phyloP scores from a whole-genome alignment of 2,329 filamentous ascomycete species.

The Bipolaris victoriae region DNA sequence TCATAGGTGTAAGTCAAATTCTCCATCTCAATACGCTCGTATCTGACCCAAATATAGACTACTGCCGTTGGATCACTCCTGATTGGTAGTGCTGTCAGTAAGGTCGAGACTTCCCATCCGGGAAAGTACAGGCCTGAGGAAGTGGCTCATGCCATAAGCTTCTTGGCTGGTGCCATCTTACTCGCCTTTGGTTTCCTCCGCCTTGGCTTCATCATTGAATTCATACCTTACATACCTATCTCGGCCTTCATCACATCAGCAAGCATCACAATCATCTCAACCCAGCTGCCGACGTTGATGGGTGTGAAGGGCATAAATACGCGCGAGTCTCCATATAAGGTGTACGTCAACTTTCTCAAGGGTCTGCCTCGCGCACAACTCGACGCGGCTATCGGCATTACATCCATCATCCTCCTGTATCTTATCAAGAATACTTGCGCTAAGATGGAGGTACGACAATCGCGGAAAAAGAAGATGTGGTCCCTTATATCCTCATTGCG shows the following conservation, averaged over 20 bases:
- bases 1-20: constrained; percentile 74
- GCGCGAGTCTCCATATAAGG: constrained; percentile 76
- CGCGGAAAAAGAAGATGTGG: constrained; percentile 70
- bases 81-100: constrained; percentile 76
- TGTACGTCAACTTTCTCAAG: constrained; percentile 83
- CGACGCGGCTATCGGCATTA: constrained; percentile 90
- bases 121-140: constrained; percentile 64
- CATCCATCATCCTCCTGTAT: constrained; percentile 79
- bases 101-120: constrained; percentile 64
- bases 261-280: constrained; percentile 82
- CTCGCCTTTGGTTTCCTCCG: constrained; percentile 78
- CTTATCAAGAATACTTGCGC: constrained; percentile 61
- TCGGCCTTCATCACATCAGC: constrained; percentile 98
- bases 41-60: constrained; percentile 60
- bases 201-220: constrained; percentile 87
- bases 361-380: constrained; percentile 69
- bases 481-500: constrained; percentile 90
- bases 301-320: constrained; percentile 78
- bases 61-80: constrained; percentile 94
- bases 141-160: constrained; percentile 77
- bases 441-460: constrained; percentile 69
- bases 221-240: constrained; percentile 88
- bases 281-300: constrained; percentile 80
- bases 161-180: constrained; percentile 80
- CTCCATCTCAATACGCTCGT: neutral